These are phyloP conservation scores for Alternaria incomplexa DNA, from an alignment of 2,329 filamentous ascomycete species.

Conservation along the genomic window DNA sequence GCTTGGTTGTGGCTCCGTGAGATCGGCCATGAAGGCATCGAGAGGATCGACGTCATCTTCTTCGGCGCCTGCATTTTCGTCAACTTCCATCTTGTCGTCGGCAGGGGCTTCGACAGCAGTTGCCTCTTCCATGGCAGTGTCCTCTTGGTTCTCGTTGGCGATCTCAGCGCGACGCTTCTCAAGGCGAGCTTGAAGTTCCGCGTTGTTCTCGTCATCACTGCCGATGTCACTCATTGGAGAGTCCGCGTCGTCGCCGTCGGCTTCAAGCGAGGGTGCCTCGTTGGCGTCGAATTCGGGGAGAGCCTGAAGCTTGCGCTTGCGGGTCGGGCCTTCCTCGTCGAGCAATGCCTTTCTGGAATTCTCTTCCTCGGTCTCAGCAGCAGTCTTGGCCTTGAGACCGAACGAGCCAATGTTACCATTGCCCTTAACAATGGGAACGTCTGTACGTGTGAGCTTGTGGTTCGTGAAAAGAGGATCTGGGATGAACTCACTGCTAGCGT, in stretches of 20 bases:
- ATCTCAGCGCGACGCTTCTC: constrained; percentile 75
- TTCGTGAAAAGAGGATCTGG: background rate
- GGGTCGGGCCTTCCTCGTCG: constrained; percentile 78
- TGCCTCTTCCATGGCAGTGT: constrained; percentile 54
- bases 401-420: constrained; percentile 82
- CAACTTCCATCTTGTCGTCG: constrained; percentile 63
- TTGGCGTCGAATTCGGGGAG: constrained; percentile 72
- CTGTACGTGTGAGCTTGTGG: constrained; percentile 28
- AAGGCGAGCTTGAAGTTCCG: constrained; percentile 77
- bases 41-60: constrained; percentile 85
- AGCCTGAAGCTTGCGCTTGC: constrained; percentile 84
- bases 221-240: constrained; percentile 77
- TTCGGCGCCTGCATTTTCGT: constrained; percentile 54
- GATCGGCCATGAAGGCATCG: constrained; percentile 93
- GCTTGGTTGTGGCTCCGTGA: constrained; percentile 48
- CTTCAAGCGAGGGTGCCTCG: constrained; percentile 48
- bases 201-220: constrained; percentile 86
- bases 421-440: constrained; percentile 63
- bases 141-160: constrained; percentile 60
- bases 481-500: constrained; percentile 21
- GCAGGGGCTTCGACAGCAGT: constrained; percentile 27
- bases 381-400: constrained; percentile 70
- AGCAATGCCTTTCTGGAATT: constrained; percentile 82
- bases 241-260: constrained; percentile 66
- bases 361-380: constrained; percentile 69